Evolutionary conservation across 2,329 filamentous ascomycete genomes (phyloP).

Genomic region (Endoconidiophora laricicola): DNA sequence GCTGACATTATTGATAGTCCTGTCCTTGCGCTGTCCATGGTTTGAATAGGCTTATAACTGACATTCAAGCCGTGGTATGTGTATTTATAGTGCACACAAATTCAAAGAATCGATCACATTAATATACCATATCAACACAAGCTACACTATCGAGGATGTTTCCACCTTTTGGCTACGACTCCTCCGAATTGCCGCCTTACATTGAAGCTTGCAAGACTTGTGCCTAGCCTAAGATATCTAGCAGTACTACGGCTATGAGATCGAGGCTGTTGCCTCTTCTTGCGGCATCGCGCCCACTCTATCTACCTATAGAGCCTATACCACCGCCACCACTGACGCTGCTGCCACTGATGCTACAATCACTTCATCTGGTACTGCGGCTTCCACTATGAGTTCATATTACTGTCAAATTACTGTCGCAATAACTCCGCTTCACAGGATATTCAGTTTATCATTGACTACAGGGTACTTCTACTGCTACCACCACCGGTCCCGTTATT

Average conservation of each 20-base stretch:
- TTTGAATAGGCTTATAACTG: slow-evolving; percentile 22
- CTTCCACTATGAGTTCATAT: slow-evolving; percentile 6
- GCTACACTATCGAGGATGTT: slow-evolving; percentile 19
- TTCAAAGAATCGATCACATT: not conserved
- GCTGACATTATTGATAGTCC: too few relatives aligned
- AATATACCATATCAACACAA: slow-evolving; percentile 13
- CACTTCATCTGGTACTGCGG: not conserved
- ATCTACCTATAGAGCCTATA: not conserved
- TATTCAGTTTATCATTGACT: not conserved
- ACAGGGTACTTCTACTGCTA: not conserved
- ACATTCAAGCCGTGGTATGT: slow-evolving; percentile 33
- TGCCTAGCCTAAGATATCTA: slow-evolving; percentile 27
- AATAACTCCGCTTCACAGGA: not conserved
- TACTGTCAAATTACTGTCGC: not conserved
- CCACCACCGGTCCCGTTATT: slow-evolving; percentile 1
- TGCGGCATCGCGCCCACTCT: slow-evolving; percentile 17
- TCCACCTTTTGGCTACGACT: slow-evolving; percentile 18
- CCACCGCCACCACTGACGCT: not conserved
- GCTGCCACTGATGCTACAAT: not conserved
- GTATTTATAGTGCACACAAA: not conserved
- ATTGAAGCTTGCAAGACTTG: slow-evolving; percentile 30
- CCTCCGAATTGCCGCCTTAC: slow-evolving; percentile 23
- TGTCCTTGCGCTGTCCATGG: not conserved
- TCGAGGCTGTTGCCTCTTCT: slow-evolving; percentile 22
- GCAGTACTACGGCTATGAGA: slow-evolving; percentile 25